Evolutionary conservation across 23 red algal species (phyloP).

Genomic region (Chondrus crispus): DNA sequence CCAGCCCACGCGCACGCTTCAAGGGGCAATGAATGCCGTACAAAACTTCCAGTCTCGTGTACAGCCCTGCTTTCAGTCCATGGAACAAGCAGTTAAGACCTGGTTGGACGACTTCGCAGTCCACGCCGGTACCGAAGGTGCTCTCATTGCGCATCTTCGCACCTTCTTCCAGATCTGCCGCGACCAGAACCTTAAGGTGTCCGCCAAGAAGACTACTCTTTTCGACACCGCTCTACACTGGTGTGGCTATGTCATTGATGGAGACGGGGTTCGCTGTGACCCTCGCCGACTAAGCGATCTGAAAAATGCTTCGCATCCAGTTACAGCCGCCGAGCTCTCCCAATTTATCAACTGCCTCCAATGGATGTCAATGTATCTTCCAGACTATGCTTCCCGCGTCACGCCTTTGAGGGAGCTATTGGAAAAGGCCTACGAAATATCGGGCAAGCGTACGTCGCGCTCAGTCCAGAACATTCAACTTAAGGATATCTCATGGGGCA

Average conservation of each 20-base stretch:
- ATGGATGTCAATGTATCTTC: slow-evolving; percentile 1
- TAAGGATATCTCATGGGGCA: not conserved
- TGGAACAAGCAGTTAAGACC: too few species aligned
- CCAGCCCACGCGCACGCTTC: not conserved
- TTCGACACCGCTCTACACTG: not conserved
- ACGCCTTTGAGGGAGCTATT: not conserved
- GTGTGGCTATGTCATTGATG: slow-evolving; percentile 28
- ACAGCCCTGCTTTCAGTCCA: too few species aligned
- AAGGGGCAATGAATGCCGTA: not conserved
- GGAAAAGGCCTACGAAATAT: not conserved
- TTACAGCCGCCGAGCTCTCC: not conserved
- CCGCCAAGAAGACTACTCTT: not conserved
- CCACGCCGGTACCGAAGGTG: not conserved
- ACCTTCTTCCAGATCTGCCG: slow-evolving; percentile 22
- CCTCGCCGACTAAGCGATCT: not conserved
- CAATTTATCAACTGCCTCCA: not conserved
- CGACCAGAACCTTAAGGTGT: not conserved
- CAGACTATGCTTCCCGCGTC: not conserved
- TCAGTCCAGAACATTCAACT: not conserved
- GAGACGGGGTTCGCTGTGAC: not conserved
- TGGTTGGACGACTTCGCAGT: slow-evolving; percentile 30
- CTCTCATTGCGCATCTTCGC: not conserved
- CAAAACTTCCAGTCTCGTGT: not conserved
- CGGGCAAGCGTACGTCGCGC: not conserved
- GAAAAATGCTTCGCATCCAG: not conserved